Evolutionary conservation across 1,284 basidiomycete species (phyloP), one percentile per base, ranked within the genome.

Genomic region (Vanrija humicola): DNA sequence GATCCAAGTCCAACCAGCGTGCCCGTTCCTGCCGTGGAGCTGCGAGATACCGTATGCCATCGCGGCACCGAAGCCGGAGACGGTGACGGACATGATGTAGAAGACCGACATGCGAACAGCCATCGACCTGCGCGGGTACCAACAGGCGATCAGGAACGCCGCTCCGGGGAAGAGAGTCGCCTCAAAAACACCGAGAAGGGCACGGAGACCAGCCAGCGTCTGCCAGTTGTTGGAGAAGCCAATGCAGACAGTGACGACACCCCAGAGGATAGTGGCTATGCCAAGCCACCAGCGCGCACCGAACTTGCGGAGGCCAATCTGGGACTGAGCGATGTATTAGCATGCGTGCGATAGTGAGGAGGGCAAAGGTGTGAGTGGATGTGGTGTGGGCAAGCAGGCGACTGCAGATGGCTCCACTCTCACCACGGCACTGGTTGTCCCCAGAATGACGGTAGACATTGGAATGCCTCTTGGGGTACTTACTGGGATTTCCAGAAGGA

Each of bases 71-170:
- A 49, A 47, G 0, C 43, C 51, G 9, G 52, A 50, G 34, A 51
- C n/a, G 56, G 57, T 62, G 55, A 54, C 54, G 8, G 55, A 56
- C 50, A 54, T 43, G n/a, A 75, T 66, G 68, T 79, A 79, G 69
- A 79, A 79, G 45, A 66, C 61, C 7, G 73, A 68, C 62, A 56
- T 54, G 49, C 66, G 64, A 14, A 28, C 64, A 46, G 78, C 76
- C 50, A 76, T 75, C 62, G 79, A 75, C 51, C 69, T 68, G 25
- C 79, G 75, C 2, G 77, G 75, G 66, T 80, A 81, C 79, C 59
- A 80, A 39, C 68, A 73, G 5, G 76, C 73, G 54, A 79, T 74
- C 18, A 81, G 68, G 65, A 69, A 77, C 6, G 76, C 72, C 46
- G 70, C 74, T 18, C 64, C 67, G 8, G 66, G 70, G 66, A 74